These are phyloP conservation scores for Paramecium octaurelia DNA, from an alignment of 73 alveolate species.

Conservation along the genomic window DNA sequence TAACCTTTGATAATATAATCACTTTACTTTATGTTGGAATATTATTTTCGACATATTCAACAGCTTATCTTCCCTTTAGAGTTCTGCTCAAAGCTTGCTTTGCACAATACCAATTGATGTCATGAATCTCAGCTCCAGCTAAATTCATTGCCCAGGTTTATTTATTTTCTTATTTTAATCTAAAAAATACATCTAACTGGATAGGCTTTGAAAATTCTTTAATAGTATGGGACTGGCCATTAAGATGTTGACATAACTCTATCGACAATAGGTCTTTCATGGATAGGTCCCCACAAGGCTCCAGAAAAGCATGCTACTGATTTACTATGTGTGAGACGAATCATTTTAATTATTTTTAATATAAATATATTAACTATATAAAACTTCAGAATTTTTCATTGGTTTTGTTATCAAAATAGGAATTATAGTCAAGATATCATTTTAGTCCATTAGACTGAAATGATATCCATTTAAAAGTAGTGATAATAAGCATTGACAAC, in stretches of 20 bases:
- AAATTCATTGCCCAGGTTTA: conserved; percentile 27
- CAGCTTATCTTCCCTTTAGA: conserved; percentile 57
- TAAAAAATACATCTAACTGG: conserved; percentile 60
- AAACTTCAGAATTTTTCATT: background rate
- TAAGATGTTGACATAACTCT: conserved; percentile 66
- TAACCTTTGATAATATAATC: conserved; percentile 1
- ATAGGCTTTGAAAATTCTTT: conserved; percentile 61
- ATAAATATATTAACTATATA: background rate
- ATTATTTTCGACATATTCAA: conserved; percentile 52
- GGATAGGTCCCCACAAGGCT: conserved; percentile 59
- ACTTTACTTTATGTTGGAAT: conserved; percentile 49
- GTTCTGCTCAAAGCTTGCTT: conserved; percentile 52
- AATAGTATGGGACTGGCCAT: conserved; percentile 66
- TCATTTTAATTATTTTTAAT: background rate
- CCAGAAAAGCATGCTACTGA: conserved; percentile 19
- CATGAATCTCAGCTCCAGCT: conserved; percentile 62
- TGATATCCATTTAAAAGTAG: conserved; percentile 32
- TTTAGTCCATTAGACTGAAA: background rate
- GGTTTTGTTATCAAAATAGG: background rate
- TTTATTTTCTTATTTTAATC: conserved; percentile 34
- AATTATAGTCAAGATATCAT: conserved; percentile 28
- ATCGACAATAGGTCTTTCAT: conserved; percentile 64
- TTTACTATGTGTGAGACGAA: conserved; percentile 22
- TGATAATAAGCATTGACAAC: conserved; percentile 12
- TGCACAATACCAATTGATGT: conserved; percentile 59